Evolutionary conservation across 345 rosid genomes (phyloP), one percentile per base, ranked within the genome.

Genomic region (Stellera chamaejasme): DNA sequence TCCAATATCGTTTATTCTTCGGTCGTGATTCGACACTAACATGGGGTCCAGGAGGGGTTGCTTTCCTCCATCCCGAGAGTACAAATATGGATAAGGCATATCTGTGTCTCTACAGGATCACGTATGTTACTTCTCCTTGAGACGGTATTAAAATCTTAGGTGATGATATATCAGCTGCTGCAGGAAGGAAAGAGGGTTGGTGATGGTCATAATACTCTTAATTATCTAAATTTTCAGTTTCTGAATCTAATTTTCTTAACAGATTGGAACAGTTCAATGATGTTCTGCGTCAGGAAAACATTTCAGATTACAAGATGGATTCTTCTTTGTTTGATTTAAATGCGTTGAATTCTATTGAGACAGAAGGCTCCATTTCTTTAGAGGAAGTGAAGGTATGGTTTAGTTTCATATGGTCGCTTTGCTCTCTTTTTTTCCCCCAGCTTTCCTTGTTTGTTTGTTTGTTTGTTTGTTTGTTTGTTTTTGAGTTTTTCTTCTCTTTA

Each of bases 221-320:
- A 14, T 13, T n/a, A 32, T 47, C 16, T 39, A 46, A 19, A 13
- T 16, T 28, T 27, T 27, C 39, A 10, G 16, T 11, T 15, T 19
- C 39, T 49, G 25, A 42, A 45, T 4, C 26, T 50, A 8, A 14
- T 39, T 16, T 15, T 45, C 43, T 27, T 61, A 52, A 72, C 89
- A 92, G 96, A 77, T 74, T 88, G 47, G 98, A 92, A 75, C 98
- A 88, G 77, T 86, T 84, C 84, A 88, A 88, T 62, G 99, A 93
- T 49, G 80, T 87, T 71, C 69, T 93, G 58, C 68, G 13, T 66
- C 91, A 89, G 70, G 96, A 89, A 72, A 93, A 89, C 67, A 43
- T 6, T 55, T 5, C 68, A 42, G 69, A 66, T 28, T 42, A 55
- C 59, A 71, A 71, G 51, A 53, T 66, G 73, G 65, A 46, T 71